phyloP scores from a whole-genome alignment of 1,284 basidiomycete genomes.

The Cryptococcus sp. region DNA sequence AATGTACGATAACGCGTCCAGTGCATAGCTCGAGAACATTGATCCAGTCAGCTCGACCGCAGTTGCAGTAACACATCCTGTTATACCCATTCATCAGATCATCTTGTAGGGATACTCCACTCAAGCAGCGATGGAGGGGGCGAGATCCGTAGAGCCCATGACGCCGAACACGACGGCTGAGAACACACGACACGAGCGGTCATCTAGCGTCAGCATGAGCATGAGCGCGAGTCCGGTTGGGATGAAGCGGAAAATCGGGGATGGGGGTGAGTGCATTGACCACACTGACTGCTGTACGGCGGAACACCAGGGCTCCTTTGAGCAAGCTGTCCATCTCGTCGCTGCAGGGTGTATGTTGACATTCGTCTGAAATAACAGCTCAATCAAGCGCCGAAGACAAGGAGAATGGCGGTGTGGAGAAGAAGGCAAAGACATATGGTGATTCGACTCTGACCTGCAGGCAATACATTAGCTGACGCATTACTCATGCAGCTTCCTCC shows the following conservation, averaged over 20 bases:
- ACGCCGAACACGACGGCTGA: constrained; percentile 17
- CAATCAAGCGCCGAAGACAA: constrained; percentile 17
- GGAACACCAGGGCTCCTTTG: neutral
- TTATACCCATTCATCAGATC: too few relatives aligned
- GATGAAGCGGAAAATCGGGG: constrained; percentile 18
- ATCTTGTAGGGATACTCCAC: too few relatives aligned
- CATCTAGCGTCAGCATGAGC: neutral
- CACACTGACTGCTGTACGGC: neutral
- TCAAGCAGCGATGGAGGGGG: neutral
- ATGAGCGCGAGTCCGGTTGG: constrained; percentile 2
- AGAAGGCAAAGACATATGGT: constrained; percentile 23
- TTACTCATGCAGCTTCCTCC: neutral
- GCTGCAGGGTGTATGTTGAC: neutral
- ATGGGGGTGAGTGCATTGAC: constrained; percentile 14
- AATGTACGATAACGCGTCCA: too few relatives aligned
- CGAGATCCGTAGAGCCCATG: constrained; percentile 19
- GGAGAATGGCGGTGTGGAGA: constrained; percentile 21
- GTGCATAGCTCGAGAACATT: too few relatives aligned
- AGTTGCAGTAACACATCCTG: neutral
- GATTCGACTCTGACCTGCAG: neutral
- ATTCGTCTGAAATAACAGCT: neutral
- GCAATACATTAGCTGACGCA: neutral
- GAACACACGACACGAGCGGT: constrained; percentile 3
- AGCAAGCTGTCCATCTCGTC: neutral
- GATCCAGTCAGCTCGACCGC: too few relatives aligned